These are phyloP conservation scores for Fusarium ambrosium DNA, from an alignment of 2,329 filamentous ascomycete species.

Conservation along the genomic window DNA sequence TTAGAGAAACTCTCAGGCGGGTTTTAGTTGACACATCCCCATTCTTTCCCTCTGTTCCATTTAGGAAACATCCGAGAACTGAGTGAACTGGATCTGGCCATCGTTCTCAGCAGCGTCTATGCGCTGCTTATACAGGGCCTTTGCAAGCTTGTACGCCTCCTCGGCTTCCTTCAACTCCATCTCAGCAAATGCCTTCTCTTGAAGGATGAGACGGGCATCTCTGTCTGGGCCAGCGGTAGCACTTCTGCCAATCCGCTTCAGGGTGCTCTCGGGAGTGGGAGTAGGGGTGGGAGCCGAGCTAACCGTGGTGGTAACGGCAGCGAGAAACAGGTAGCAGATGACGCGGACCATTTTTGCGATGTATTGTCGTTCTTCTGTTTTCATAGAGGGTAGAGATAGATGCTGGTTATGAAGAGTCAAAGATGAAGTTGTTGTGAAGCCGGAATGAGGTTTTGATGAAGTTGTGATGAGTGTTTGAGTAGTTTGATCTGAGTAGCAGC, in stretches of 20 bases:
- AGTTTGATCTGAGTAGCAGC: not conserved
- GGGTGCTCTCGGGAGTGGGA: not conserved
- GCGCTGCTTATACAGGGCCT: not conserved
- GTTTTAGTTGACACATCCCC: not conserved
- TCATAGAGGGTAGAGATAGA: not conserved
- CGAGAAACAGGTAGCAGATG: not conserved
- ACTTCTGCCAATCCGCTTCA: not conserved
- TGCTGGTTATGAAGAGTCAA: not conserved
- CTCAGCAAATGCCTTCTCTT: not conserved
- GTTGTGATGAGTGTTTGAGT: not conserved
- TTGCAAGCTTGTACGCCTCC: not conserved
- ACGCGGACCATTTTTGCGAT: not conserved
- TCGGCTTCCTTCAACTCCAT: not conserved
- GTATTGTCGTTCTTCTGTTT: not conserved
- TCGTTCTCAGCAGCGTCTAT: not conserved
- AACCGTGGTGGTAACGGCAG: not conserved
- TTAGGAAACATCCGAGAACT: not conserved
- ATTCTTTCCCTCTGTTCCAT: not conserved
- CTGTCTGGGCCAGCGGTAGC: not conserved
- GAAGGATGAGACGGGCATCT: not conserved
- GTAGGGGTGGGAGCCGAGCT: not conserved
- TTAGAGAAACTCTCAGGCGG: not conserved
- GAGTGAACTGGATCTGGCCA: not conserved
- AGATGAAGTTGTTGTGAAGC: not conserved
- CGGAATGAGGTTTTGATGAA: not conserved